Conservation (phyloP, 805 yeast genomes). For the Lipomyces oligophaga region DNA sequence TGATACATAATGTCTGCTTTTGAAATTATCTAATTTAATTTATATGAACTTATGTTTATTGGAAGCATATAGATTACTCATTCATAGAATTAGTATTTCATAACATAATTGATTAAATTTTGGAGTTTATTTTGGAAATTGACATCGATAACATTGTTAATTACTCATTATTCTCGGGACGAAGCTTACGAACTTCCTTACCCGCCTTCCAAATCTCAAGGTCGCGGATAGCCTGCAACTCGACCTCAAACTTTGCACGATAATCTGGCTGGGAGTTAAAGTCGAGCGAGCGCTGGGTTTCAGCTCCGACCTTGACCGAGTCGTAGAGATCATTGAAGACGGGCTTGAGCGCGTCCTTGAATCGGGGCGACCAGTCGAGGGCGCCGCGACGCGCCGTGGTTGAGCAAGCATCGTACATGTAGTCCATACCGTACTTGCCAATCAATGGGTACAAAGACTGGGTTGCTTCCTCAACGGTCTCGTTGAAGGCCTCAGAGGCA, state of each 20-base stretch:
- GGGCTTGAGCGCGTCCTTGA: slow-evolving; percentile 98
- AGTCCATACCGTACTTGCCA: slow-evolving; percentile 99
- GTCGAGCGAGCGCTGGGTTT: slow-evolving; percentile 96
- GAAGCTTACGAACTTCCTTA: slow-evolving; percentile 98
- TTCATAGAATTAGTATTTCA: not conserved
- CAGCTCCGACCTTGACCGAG: slow-evolving; percentile 91
- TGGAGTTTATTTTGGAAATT: too few species aligned
- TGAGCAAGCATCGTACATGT: slow-evolving; percentile 99
- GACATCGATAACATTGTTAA: too few species aligned
- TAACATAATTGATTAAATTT: too few species aligned
- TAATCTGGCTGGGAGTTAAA: slow-evolving; percentile 98
- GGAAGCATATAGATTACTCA: not conserved
- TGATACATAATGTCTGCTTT: not conserved
- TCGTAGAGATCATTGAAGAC: slow-evolving; percentile 95
- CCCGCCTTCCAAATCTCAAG: slow-evolving; percentile 99
- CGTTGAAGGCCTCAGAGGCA: slow-evolving; percentile 99
- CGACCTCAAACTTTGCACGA: slow-evolving; percentile 93
- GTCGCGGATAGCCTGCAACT: slow-evolving; percentile 86
- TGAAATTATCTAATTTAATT: too few species aligned
- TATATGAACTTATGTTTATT: not conserved
- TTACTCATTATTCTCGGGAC: slow-evolving; percentile 85
- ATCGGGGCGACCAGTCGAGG: slow-evolving; percentile 98
- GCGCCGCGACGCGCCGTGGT: slow-evolving; percentile 99
- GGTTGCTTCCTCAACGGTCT: slow-evolving; percentile 99
- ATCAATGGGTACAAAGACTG: slow-evolving; percentile 98